Base-by-base conservation (phyloP, 2,329 filamentous ascomycete species). In the Alternaria metachromatica region DNA sequence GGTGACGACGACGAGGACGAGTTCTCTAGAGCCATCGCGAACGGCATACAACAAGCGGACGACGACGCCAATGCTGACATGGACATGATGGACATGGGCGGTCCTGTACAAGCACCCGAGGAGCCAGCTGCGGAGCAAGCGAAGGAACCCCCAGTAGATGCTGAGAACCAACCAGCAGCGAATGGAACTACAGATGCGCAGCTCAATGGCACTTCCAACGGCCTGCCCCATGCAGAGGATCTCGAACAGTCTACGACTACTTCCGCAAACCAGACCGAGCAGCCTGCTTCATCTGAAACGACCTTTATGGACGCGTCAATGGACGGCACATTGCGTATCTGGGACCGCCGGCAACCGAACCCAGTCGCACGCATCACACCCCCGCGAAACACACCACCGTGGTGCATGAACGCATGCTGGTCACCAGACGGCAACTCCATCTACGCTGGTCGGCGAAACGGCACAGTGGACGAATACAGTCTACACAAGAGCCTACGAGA, bases 321-420 rank as follows among this genome's bases (percentile, higher is more conserved):
- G 9, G 92, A 98, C 81, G 94, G 95, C 57, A 90, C 90, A 0
- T 85, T 99, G 48, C 90, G 94, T n/a, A 89, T 99, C 69, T 99
- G 96, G 95, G 97, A 99, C 75, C 85, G 90, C 4, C 89, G 96
- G 20, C 88, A 92, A 66, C 87, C 87, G 1, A 87, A 90, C 37
- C 91, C 95, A 0, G 86, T 97, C 2, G 94, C 96, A 3, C 89
- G 90, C 26, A 95, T 98, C 60, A 85, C 86, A 1, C 92, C 92
- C 18, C 85, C 89, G 11, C 87, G 89, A 11, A 89, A 89, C 18
- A 92, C 93, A 1, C 95, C 96, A 1, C 96, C 95, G 0, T 99
- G 95, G 95, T 98, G 95, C 80, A 97, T 97, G 89, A 94, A 93
- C 69, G 93, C 94, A 1, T 97, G 94, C 82, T 99, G 96, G 96